Evolutionary conservation across 306 rosid genomes (phyloP).

Genomic region (Parietaria judaica): DNA sequence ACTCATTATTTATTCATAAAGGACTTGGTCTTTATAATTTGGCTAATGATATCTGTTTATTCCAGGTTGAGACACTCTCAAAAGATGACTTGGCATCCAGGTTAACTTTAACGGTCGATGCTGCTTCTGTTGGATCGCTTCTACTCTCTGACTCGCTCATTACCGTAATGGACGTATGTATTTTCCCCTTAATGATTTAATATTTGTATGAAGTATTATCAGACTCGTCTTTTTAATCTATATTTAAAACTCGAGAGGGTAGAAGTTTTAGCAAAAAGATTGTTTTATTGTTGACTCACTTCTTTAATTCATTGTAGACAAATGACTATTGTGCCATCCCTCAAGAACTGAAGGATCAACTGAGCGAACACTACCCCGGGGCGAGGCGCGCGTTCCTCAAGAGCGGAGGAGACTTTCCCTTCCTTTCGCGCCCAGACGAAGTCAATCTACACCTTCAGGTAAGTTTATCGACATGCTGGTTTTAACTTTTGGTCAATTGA

Average conservation of each 20-base stretch:
- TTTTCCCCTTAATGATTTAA: not conserved
- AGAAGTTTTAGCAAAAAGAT: not conserved
- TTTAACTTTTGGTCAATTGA: too few relatives aligned
- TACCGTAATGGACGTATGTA: slow-evolving; percentile 93
- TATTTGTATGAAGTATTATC: not conserved
- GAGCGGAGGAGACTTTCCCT: slow-evolving; percentile 94
- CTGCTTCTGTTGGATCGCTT: slow-evolving; percentile 79
- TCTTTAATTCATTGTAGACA: slow-evolving; percentile 39
- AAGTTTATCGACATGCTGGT: not conserved
- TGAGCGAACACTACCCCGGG: slow-evolving; percentile 78
- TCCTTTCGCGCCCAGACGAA: slow-evolving; percentile 98
- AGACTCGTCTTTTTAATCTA: not conserved
- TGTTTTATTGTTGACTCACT: not conserved
- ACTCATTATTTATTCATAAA: too few relatives aligned
- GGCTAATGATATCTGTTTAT: not conserved
- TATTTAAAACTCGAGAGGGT: not conserved
- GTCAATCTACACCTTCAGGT: slow-evolving; percentile 98
- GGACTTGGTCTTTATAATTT: too few relatives aligned
- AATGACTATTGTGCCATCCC: slow-evolving; percentile 96
- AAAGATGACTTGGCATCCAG: slow-evolving; percentile 92
- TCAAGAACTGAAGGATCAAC: slow-evolving; percentile 78
- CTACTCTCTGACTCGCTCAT: slow-evolving; percentile 76
- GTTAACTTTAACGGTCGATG: slow-evolving; percentile 79
- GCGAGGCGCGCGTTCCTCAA: slow-evolving; percentile 86
- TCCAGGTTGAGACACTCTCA: slow-evolving; percentile 90